Base-by-base conservation (phyloP, 441 rosid species). In the Erodium texanum region DNA sequence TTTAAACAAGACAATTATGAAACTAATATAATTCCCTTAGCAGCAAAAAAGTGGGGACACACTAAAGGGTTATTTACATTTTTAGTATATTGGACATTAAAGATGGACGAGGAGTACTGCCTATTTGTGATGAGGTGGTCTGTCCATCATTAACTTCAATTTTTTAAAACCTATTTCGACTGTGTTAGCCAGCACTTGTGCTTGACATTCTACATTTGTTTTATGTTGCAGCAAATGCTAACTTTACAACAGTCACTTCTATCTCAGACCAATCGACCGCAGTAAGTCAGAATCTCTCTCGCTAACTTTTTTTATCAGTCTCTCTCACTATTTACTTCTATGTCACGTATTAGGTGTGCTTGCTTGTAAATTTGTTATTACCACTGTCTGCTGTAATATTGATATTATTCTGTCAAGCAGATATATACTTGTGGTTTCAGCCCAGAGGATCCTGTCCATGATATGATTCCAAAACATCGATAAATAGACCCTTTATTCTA, bases 141-240 rank as follows among this genome's bases (percentile, higher is more conserved):
- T 14, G 6, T 45, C 2, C 54, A 45, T 45, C 6, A 5, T 45
- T 32, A 32, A 0, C 7, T 32, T 32, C 7, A 32, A 32, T 32
- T 34, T 34, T 34, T 15, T 14, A n/a, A 45, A 45, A 45, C 54
- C 16, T 45, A 3, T 45, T 45, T 18, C 15, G 16, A 45, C 18
- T 14, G 15, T 45, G n/a, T 45, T 45, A 45, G 54, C 15, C 16
- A 45, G 14, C 16, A n/a, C 16, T 45, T 14, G 18, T 45, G 54
- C 7, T 18, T 45, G 54, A 45, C 16, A 14, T 45, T 45, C 54
- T 45, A 14, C 54, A 45, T 45, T 45, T 52, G 20, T 70, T 52
- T 38, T 29, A 34, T 22, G 69, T 24, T 78, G 78, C 75, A 86
- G 90, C 86, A 82, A 82, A 81, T 84, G 90, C 76, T 82, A 74